Evolutionary conservation across 139 green algal genomes (phyloP), one percentile per base, ranked within the genome.

Genomic region (Chlorella vulgaris): DNA sequence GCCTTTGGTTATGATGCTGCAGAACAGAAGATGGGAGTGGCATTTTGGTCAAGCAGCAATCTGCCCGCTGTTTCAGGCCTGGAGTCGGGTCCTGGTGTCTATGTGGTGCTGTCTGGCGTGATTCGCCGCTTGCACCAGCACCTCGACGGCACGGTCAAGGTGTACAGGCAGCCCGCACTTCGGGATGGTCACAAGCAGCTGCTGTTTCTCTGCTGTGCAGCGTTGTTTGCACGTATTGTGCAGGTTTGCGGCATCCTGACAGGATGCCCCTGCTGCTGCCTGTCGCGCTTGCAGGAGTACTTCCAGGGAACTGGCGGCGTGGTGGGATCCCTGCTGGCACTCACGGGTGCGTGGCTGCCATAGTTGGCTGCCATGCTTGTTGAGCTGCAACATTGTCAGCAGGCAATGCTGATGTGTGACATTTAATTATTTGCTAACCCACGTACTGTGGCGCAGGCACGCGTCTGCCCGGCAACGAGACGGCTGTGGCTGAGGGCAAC

Each of bases 401-500:
- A 7, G 24, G 60, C 60, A 43, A 43, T 29, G 15, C 31, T 22
- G 13, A 55, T 55, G 47, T 15, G 13, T 55, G 47, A 15, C 47
- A 55, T 55, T 55, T 55, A n/a, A n/a, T n/a, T n/a, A n/a, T n/a
- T n/a, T 15, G 47, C 13, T 10, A 58, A 24, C 13, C 10, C 13
- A 58, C 4, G 29, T 7, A 24, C 31, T 47, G 63, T 47, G 7
- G 42, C 36, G 63, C 63, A 70, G 66, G 81, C 19, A 51, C 73
- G 24, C 43, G 73, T 7, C 50, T 91, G 55, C 82, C 87, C 4
- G 87, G 88, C 6, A 51, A 60, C 15, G 70, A 76, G 39, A 31
- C 74, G 22, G 69, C 83, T 2, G 82, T 90, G 33, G 88, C 91
- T 4, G 83, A 93, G 84, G 91, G 90, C 79, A 96, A 95, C 81